These are phyloP conservation scores for Larix sibirica DNA, from an alignment of 83 land plant species.

Conservation along the genomic window DNA sequence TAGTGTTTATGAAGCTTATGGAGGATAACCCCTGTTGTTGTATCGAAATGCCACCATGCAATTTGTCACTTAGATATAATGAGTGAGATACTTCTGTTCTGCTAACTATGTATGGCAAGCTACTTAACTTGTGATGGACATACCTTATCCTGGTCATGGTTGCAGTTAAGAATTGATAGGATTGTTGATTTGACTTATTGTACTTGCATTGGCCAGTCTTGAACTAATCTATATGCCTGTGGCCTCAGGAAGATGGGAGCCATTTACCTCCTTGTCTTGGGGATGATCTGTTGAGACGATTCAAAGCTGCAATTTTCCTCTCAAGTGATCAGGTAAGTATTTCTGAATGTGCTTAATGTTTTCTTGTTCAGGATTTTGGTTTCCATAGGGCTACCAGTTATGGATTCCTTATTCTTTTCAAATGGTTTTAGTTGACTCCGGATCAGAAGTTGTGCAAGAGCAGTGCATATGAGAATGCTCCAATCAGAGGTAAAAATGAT, in stretches of 20 bases:
- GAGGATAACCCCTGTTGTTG: neutral
- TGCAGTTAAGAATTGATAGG: neutral
- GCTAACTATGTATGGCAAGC: too few species aligned
- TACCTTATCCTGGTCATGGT: neutral
- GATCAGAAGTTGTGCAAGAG: neutral
- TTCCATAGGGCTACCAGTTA: neutral
- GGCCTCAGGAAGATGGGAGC: constrained; percentile 4
- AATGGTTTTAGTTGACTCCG: neutral
- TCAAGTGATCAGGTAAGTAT: neutral
- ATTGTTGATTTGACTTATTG: neutral
- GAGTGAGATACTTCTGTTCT: too few species aligned
- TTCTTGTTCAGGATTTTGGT: neutral
- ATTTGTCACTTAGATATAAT: neutral
- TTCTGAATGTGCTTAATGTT: neutral
- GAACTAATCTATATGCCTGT: neutral
- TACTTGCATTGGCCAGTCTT: neutral
- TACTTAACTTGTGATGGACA: too few species aligned
- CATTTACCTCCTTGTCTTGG: constrained; percentile 8
- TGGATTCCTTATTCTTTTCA: neutral
- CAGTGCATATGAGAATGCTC: neutral
- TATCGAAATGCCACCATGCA: neutral
- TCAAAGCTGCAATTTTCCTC: neutral
- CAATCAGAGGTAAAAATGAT: neutral
- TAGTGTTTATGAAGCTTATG: neutral
- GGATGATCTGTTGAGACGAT: constrained; percentile 1